Evolutionary conservation across 352 stramenopile genomes (phyloP).

Genomic region (Paralagenidium karlingii): DNA sequence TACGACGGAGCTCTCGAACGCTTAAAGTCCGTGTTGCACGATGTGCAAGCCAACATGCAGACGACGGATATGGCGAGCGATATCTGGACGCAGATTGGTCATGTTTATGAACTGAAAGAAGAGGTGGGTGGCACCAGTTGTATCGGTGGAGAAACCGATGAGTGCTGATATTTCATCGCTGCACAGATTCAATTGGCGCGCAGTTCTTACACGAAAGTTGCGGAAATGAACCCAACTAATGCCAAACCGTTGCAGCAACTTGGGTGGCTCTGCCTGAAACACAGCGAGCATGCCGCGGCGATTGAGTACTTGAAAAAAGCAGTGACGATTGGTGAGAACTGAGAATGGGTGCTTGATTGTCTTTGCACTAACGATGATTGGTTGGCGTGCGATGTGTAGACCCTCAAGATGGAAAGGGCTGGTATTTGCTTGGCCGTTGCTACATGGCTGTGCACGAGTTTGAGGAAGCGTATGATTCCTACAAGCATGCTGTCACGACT

Average conservation of each 20-base stretch:
- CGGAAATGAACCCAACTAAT: slow-evolving; percentile 73
- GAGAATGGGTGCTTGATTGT: neutral
- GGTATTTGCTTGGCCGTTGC: slow-evolving; percentile 82
- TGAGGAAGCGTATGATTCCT: slow-evolving; percentile 83
- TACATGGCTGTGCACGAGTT: slow-evolving; percentile 88
- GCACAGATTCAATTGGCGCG: slow-evolving; percentile 57
- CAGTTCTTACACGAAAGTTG: slow-evolving; percentile 78
- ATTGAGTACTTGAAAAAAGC: slow-evolving; percentile 82
- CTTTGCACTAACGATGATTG: slow-evolving; percentile 1
- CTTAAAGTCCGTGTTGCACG: slow-evolving; percentile 70
- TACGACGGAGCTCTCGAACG: slow-evolving; percentile 71
- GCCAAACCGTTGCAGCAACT: slow-evolving; percentile 76
- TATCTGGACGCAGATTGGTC: slow-evolving; percentile 80
- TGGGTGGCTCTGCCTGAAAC: slow-evolving; percentile 74
- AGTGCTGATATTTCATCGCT: neutral
- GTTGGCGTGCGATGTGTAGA: slow-evolving; percentile 17
- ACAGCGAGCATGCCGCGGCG: slow-evolving; percentile 67
- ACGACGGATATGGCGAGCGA: slow-evolving; percentile 77
- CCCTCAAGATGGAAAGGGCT: slow-evolving; percentile 75
- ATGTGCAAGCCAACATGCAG: slow-evolving; percentile 70
- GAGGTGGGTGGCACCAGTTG: slow-evolving; percentile 12
- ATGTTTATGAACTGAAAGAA: slow-evolving; percentile 81
- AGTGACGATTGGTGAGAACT: slow-evolving; percentile 32
- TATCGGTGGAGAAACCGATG: neutral
- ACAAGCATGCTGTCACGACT: slow-evolving; percentile 81